Percentiles rank a stretch among this genome's conserved stretches.
Conservation (phyloP, 2,329 filamentous ascomycete genomes). For the Ophiostoma ulmi region DNA sequence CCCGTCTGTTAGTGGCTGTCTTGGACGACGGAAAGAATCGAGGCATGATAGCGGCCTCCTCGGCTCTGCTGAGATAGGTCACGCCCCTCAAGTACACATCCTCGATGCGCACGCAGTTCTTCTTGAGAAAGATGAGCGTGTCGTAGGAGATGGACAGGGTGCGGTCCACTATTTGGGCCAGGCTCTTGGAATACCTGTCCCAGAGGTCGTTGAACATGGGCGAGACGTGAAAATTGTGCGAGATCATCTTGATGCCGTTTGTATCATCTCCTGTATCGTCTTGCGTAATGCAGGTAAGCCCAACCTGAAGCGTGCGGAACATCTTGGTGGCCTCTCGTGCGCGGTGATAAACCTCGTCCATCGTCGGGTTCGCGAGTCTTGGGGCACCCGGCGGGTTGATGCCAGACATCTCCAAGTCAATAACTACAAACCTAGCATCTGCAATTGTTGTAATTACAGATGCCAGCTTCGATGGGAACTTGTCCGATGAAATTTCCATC, state of each 20-base stretch:
- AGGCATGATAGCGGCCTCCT: conserved; percentile 23
- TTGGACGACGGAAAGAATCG: conserved; percentile 17
- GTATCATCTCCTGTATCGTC: not conserved
- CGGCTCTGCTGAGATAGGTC: conserved; percentile 33
- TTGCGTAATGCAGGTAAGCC: conserved; percentile 34
- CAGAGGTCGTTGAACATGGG: conserved; percentile 29
- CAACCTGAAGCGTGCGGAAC: conserved; percentile 37
- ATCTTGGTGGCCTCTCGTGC: conserved; percentile 32
- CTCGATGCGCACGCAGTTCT: conserved; percentile 31
- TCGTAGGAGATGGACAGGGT: conserved; percentile 31
- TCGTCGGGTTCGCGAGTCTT: conserved; percentile 16
- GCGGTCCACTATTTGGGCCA: conserved; percentile 31
- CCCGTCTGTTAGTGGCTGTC: not conserved
- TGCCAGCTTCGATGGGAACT: conserved; percentile 34
- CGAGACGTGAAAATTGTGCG: conserved; percentile 35
- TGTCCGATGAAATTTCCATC: conserved; percentile 32
- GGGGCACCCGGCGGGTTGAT: conserved; percentile 25
- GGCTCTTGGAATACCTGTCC: conserved; percentile 16
- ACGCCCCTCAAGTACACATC: conserved; percentile 32
- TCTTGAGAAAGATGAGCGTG: conserved; percentile 33
- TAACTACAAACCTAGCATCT: conserved; percentile 33
- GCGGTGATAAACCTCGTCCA: conserved; percentile 30
- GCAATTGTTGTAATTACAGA: conserved; percentile 32
- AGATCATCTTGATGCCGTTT: conserved; percentile 15
- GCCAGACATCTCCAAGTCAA: conserved; percentile 40